These are phyloP conservation scores for Cicer bijugum DNA, from an alignment of 306 rosid species.

Conservation along the genomic window DNA sequence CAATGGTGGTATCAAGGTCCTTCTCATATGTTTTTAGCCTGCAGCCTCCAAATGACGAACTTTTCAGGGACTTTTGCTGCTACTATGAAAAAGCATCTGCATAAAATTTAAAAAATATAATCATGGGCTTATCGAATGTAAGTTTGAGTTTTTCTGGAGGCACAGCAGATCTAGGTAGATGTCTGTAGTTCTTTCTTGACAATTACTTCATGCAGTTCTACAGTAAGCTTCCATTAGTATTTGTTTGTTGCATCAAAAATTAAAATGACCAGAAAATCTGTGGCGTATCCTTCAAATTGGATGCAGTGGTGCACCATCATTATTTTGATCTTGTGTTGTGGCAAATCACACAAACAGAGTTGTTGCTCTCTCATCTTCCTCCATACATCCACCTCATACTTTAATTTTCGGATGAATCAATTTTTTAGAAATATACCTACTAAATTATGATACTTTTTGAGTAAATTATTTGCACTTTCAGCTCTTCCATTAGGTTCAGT, in stretches of 20 bases:
- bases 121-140: neutral
- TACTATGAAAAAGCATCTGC: constrained; percentile 44
- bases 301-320: neutral
- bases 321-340: neutral
- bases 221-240: neutral
- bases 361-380: neutral
- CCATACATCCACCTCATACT: neutral
- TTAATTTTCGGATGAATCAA: neutral
- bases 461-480: neutral
- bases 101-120: constrained; percentile 29
- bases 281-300: neutral
- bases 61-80: constrained; percentile 54
- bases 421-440: neutral
- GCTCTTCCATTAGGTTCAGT: neutral
- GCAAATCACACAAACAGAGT: neutral
- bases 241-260: constrained; percentile 3
- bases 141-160: neutral
- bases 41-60: constrained; percentile 51
- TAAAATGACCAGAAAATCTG: neutral
- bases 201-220: neutral
- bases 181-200: constrained; percentile 1
- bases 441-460: neutral
- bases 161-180: neutral
- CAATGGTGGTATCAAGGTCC: constrained; percentile 61
- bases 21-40: constrained; percentile 69